Evolutionary conservation across 164 flowering plant species (phyloP), one percentile per base, ranked within the genome.

Genomic region (Hamamelis virginiana): DNA sequence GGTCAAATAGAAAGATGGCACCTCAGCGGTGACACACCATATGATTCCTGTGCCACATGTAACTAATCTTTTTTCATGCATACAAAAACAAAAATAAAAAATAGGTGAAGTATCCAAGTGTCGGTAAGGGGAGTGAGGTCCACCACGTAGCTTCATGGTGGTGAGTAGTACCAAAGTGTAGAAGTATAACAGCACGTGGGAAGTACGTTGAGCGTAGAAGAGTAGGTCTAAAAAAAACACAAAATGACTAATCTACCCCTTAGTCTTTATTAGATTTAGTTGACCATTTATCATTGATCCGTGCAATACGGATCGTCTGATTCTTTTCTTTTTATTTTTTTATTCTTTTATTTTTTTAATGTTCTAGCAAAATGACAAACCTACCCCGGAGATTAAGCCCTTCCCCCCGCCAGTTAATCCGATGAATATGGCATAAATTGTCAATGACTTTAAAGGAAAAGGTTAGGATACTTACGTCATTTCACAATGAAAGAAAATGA

Each of bases 71-170:
- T 16, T 55, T 26, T 27, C 18, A 57, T 25, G 25, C 25, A 6
- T 60, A 16, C 28, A 27, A 28, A 38, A 59, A 18, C 5, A 16
- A 26, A 26, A 0, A 1, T 5, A 59, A 9, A 22, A 59, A 6
- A 59, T 19, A 33, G 38, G 1, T 26, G 1, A 19, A 12, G 14
- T 18, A n/a, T 28, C 43, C 33, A 60, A 78, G 76, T 72, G 81
- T 78, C 81, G 81, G 81, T 71, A 46, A 22, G 13, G 5, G 47
- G 9, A 22, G 50, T 14, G 44, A 44, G 77, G 75, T 68, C 77
- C 80, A 68, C 74, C 21, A 25, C 21, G 14, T 1, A n/a, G 41
- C 12, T 12, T 44, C 12, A 21, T 43, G 59, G 45, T 55, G 9
- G 64, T 41, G 15, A 61, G 47, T 8, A 8, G 15, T 33, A 33